These are phyloP conservation scores for Gyromitra esculenta DNA, from an alignment of 2,329 filamentous ascomycete genomes.

Conservation along the genomic window DNA sequence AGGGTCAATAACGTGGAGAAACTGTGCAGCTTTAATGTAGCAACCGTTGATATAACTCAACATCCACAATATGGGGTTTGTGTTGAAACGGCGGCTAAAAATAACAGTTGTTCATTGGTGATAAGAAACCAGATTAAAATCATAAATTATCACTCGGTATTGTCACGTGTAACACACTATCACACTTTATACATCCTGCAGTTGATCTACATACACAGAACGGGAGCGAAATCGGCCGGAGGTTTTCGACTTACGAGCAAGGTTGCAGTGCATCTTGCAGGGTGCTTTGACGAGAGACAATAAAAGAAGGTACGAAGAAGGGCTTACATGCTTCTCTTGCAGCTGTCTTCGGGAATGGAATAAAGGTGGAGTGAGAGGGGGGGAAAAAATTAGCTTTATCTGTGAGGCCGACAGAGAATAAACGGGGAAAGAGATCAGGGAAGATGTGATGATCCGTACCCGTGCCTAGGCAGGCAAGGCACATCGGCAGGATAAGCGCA, in stretches of 20 bases:
- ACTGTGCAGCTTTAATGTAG: slow-evolving; percentile 7
- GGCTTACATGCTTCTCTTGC: slow-evolving; percentile 53
- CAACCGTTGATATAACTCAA: slow-evolving; percentile 3
- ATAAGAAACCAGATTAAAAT: neutral
- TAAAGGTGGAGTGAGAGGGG: slow-evolving; percentile 39
- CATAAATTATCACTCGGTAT: slow-evolving; percentile 43
- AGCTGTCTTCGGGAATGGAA: slow-evolving; percentile 45
- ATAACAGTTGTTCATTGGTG: neutral
- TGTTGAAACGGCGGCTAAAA: neutral
- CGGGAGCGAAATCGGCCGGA: slow-evolving; percentile 43
- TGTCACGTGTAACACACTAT: slow-evolving; percentile 8
- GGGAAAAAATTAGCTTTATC: slow-evolving; percentile 5
- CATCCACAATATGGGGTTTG: neutral
- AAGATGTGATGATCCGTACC: slow-evolving; percentile 38
- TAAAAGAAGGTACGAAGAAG: slow-evolving; percentile 50
- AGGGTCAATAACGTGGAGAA: slow-evolving; percentile 24
- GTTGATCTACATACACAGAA: slow-evolving; percentile 28
- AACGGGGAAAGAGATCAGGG: slow-evolving; percentile 32
- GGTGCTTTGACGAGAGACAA: slow-evolving; percentile 52
- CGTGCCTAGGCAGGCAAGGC: slow-evolving; percentile 43
- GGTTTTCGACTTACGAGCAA: slow-evolving; percentile 49
- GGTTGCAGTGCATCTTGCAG: slow-evolving; percentile 55
- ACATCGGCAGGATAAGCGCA: slow-evolving; percentile 39
- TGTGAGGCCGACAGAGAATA: slow-evolving; percentile 41
- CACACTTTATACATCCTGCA: slow-evolving; percentile 23